Evolutionary conservation across 805 yeast species (phyloP).

Genomic region (Clavispora phyllophila): DNA sequence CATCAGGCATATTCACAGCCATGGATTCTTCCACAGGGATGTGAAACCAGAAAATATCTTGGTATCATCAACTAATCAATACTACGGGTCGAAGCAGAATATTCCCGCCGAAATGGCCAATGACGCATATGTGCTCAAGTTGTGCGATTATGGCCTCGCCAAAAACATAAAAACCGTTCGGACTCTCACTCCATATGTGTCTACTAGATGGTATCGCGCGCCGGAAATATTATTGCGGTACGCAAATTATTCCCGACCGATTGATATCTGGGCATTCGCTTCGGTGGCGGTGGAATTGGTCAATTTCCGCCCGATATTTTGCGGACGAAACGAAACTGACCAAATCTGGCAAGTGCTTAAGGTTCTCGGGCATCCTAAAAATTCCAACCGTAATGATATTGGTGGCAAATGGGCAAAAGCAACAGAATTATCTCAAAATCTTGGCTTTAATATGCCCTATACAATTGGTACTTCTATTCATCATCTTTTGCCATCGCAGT

Average conservation of each 20-base stretch:
- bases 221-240: conserved; percentile 74
- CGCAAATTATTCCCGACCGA: conserved; percentile 57
- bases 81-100: conserved; percentile 39
- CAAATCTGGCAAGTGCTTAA: conserved; percentile 67
- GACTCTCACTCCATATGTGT: conserved; percentile 69
- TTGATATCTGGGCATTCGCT: conserved; percentile 87
- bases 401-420: conserved; percentile 80
- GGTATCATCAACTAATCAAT: conserved; percentile 53
- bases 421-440: conserved; percentile 40
- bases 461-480: conserved; percentile 47
- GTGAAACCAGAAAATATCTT: conserved; percentile 91
- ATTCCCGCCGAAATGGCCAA: conserved; percentile 37
- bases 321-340: conserved; percentile 75
- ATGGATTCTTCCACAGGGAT: conserved; percentile 78
- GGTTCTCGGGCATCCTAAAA: conserved; percentile 68
- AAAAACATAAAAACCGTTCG: conserved; percentile 49
- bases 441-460: conserved; percentile 56
- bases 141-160: conserved; percentile 80
- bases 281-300: conserved; percentile 71
- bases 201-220: conserved; percentile 83
- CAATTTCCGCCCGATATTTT: conserved; percentile 72
- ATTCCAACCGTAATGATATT: conserved; percentile 18
- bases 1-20: conserved; percentile 71
- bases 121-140: conserved; percentile 57
- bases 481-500: conserved; percentile 41